Base-by-base conservation (phyloP, 2,329 filamentous ascomycete genomes). In the Colletotrichum neosansevieriae region DNA sequence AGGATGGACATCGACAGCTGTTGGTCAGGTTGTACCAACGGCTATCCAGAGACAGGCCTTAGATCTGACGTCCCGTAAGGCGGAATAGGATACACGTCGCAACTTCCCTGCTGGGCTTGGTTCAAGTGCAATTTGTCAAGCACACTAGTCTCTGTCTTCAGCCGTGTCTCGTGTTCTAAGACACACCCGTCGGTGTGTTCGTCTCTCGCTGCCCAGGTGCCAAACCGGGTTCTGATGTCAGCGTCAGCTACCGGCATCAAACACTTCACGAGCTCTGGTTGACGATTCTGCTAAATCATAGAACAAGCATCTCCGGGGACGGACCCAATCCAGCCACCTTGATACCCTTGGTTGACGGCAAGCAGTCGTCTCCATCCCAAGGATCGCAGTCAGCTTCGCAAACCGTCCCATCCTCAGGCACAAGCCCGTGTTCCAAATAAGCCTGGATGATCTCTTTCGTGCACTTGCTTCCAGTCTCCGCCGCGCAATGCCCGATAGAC, bases 381-480 rank as follows among this genome's bases (percentile, higher is more conserved):
- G 70, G 70, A 17, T 63, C 58, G 19, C 72, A 73, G 11, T 72
- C 72, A 9, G 72, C 61, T 65, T 73, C 49, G 47, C 75, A 76
- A 6, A 61, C 60, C 2, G 62, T 66, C 34, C 73, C 74, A 6
- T 72, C 72, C 15, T 63, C 3, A 4, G 77, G 78, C 2, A 79
- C 73, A 15, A 47, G 44, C 12, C 77, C 77, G 10, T 72, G 72
- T 17, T 76, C 77, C 4, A 79, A 71, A 36, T 78, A 79, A 3
- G 72, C 63, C n/a, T 70, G 70, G 6, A 77, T 69, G 2, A 71
- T 50, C 1, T 53, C 45, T n/a, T 57, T 58, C 15, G 71, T 73
- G 58, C 77, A 72, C 19, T 62, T 45, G 44, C 73, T 77, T 9
- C 63, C 56, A 1, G 54, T 63, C 0, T 65, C 57, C 0, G 45